Percentiles rank a stretch among this genome's conserved stretches.
phyloP scores from a whole-genome alignment of 495 filamentous ascomycete species.

The Talaromyces nanjingensis region DNA sequence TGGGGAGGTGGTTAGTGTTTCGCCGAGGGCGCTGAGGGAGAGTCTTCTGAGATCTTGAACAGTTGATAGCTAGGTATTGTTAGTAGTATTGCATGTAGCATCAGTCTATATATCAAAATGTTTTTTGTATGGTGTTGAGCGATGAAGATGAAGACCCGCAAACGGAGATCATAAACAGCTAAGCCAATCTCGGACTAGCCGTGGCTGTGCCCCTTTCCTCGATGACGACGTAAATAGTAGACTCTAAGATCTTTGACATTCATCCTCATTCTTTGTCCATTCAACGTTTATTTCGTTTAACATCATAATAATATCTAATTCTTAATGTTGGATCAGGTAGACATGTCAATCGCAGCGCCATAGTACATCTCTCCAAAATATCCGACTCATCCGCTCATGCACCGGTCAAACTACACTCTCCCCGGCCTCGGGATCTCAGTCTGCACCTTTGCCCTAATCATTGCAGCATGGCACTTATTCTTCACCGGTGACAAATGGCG shows the following conservation, averaged over 20 bases:
- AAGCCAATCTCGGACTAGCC: not conserved
- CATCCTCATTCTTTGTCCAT: not conserved
- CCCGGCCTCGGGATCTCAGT: slow-evolving; percentile 16
- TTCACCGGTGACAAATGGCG: slow-evolving; percentile 20
- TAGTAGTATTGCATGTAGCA: no score
- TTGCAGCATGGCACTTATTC: slow-evolving; percentile 1
- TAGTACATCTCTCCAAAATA: not conserved
- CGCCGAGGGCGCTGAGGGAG: not conserved
- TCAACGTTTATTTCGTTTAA: not conserved
- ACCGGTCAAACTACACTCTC: not conserved
- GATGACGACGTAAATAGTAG: not conserved
- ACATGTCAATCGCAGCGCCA: not conserved
- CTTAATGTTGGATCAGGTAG: not conserved
- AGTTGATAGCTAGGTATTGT: not conserved
- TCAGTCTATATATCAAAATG: no score
- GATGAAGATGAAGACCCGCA: not conserved
- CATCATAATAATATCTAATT: not conserved
- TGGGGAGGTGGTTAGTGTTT: not conserved
- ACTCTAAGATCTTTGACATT: not conserved
- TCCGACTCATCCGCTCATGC: not conserved
- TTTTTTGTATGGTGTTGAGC: no score
- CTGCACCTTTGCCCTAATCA: slow-evolving; percentile 19
- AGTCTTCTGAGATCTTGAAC: not conserved
- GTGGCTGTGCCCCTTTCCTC: not conserved
- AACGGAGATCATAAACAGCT: not conserved